phyloP scores from a whole-genome alignment of 2,329 filamentous ascomycete species.

The Colletotrichum destructivum region DNA sequence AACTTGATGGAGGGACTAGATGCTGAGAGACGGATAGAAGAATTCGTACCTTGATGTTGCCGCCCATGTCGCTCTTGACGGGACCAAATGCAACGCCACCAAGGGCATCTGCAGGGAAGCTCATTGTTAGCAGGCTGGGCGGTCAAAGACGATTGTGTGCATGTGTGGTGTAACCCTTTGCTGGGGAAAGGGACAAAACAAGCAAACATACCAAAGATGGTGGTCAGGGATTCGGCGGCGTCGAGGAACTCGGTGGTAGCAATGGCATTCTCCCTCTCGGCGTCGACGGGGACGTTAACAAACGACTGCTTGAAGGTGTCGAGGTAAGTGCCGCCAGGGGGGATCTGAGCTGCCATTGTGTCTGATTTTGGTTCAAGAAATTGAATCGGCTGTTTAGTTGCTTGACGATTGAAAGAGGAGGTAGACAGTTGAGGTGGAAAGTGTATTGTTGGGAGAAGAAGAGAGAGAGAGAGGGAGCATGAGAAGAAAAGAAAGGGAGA shows the following conservation, averaged over 20 bases:
- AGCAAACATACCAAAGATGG: slow-evolving; percentile 80
- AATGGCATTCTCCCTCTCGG: slow-evolving; percentile 82
- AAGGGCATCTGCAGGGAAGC: slow-evolving; percentile 67
- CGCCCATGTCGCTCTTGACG: slow-evolving; percentile 91
- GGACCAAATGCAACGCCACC: slow-evolving; percentile 85
- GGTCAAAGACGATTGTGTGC: not conserved
- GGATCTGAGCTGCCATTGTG: slow-evolving; percentile 70
- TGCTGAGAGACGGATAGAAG: not conserved
- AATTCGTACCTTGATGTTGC: slow-evolving; percentile 85
- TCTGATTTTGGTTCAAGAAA: slow-evolving; percentile 36
- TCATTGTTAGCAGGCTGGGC: slow-evolving; percentile 14
- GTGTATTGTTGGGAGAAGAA: slow-evolving; percentile 7
- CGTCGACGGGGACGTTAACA: slow-evolving; percentile 83
- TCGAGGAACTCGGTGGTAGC: slow-evolving; percentile 91
- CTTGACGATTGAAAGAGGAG: not conserved
- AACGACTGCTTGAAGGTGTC: slow-evolving; percentile 89
- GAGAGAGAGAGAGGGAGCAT: not conserved
- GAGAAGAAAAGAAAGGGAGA: not conserved
- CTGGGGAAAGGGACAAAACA: not conserved
- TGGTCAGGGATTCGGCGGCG: slow-evolving; percentile 87
- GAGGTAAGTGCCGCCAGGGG: slow-evolving; percentile 84
- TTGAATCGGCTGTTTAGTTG: slow-evolving; percentile 16
- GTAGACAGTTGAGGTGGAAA: slow-evolving; percentile 8
- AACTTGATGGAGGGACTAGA: slow-evolving; percentile 24
- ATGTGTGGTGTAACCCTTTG: not conserved